These are phyloP conservation scores for Clarireedia monteithiana DNA, from an alignment of 2,329 filamentous ascomycete genomes.

Conservation along the genomic window DNA sequence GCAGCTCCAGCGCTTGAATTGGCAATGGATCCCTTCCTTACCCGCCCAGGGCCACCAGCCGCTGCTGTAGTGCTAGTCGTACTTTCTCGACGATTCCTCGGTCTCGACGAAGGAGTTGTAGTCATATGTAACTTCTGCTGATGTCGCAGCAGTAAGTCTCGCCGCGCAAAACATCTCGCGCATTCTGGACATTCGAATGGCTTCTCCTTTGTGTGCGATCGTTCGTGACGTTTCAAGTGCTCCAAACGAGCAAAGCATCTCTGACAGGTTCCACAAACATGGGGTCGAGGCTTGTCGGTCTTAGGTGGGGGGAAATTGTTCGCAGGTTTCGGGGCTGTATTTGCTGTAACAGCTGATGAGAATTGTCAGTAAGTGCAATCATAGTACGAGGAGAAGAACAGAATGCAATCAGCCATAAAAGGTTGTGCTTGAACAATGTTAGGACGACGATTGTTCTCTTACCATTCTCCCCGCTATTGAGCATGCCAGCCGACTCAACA, in stretches of 20 bases:
- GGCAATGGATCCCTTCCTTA: conserved; percentile 87
- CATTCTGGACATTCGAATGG: conserved; percentile 97
- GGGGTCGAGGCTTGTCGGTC: conserved; percentile 93
- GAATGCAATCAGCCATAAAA: neutral
- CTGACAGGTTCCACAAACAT: conserved; percentile 85
- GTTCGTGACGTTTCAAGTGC: conserved; percentile 93
- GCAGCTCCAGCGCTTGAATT: conserved; percentile 49
- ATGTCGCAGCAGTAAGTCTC: conserved; percentile 85
- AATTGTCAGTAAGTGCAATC: neutral
- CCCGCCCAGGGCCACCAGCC: conserved; percentile 58
- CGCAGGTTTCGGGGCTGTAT: conserved; percentile 18
- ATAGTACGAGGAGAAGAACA: neutral
- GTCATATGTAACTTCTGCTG: conserved; percentile 98
- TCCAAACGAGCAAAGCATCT: conserved; percentile 92
- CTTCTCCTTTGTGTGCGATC: conserved; percentile 96
- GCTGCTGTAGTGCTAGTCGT: conserved; percentile 58
- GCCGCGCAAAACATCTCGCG: conserved; percentile 84
- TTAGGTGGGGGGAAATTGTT: conserved; percentile 66
- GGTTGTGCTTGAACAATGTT: neutral
- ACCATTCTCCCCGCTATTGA: conserved; percentile 26
- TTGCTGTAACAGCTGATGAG: conserved; percentile 5
- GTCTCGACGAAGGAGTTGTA: conserved; percentile 77
- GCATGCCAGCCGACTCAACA: conserved; percentile 22
- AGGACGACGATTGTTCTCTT: conserved; percentile 11
- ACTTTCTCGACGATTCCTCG: conserved; percentile 85